Percentiles rank a stretch among this genome's conserved stretches.
Evolutionary conservation across 192 early-diverging fungal genomes (phyloP).

Genomic region (Linnemannia exigua): DNA sequence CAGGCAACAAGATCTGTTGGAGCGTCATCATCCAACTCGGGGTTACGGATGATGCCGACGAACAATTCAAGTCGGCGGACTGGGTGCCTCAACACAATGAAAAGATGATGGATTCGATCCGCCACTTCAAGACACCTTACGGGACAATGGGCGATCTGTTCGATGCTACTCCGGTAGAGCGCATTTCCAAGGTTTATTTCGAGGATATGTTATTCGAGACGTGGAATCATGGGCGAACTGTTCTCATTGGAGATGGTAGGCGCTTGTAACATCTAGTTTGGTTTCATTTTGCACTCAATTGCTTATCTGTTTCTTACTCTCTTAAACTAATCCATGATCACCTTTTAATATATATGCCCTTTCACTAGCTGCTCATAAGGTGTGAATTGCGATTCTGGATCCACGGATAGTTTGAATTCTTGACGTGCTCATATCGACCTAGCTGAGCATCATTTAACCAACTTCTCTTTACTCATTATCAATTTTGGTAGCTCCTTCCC

Average conservation of each 20-base stretch:
- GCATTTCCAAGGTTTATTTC: slow-evolving; percentile 5
- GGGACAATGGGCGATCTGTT: slow-evolving; percentile 14
- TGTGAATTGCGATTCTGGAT: not conserved
- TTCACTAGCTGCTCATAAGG: slow-evolving; percentile 12
- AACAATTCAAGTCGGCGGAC: slow-evolving; percentile 7
- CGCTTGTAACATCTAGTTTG: not conserved
- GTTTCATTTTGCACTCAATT: no score
- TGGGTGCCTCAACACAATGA: slow-evolving; percentile 10
- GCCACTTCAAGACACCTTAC: slow-evolving; percentile 9
- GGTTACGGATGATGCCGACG: no score
- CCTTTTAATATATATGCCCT: not conserved
- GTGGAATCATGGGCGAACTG: slow-evolving; percentile 13
- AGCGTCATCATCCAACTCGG: not conserved
- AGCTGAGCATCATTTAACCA: not conserved
- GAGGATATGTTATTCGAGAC: slow-evolving; percentile 24
- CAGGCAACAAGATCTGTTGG: slow-evolving; percentile 2
- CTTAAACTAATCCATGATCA: not conserved
- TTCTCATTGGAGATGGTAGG: slow-evolving; percentile 10
- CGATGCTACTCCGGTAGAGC: slow-evolving; percentile 2
- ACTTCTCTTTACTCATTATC: not conserved
- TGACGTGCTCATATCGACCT: not conserved
- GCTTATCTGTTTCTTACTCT: not conserved
- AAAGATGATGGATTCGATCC: not conserved
- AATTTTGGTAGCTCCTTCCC: not conserved
- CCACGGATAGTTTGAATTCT: not conserved